Base-by-base conservation (phyloP, 108 stramenopile species). In the Nitzschia sp. region DNA sequence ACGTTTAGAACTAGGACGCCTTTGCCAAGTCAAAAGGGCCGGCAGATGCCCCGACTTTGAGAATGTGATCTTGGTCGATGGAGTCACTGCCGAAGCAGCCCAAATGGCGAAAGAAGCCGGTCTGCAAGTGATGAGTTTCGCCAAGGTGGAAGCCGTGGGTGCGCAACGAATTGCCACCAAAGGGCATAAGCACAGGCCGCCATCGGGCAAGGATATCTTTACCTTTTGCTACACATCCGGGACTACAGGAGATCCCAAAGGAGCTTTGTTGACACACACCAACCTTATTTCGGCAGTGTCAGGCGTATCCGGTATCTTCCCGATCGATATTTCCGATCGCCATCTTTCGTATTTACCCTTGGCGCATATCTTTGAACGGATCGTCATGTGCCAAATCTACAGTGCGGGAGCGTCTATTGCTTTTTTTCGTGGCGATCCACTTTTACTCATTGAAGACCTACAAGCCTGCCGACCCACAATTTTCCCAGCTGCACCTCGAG, bases 361-460 rank as follows among this genome's bases (percentile, higher is more conserved):
- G 36, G 93, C 98, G 2, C 98, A 99, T 78, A 96, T 98, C 58
- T 97, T 97, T 76, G 98, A 97, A 81, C 83, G 95, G 6, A 73
- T 84, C 30, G 78, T 96, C 31, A 46, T 76, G 26, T 56, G 58
- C 34, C 86, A 83, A 62, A 69, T 93, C 23, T 80, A 93, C 44
- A 44, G 69, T 8, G 56, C 46, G 19, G 95, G 95, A 9, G 94
- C 83, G 26, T 84, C 85, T 30, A 85, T 94, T 48, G 95, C 86
- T n/a, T 97, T 96, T 71, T 94, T 73, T 54, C 80, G 87, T 1
- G 97, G 95, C 9, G 88, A 94, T 71, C 84, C 93, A n/a, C 45
- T 78, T 28, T 68, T 77, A 2, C 68, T 97, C 45, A 81, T 92
- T 50, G 93, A 93, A 62, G 97, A 96, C 71, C 56, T 95, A 25